Evolutionary conservation across 108 stramenopile genomes (phyloP), one percentile per base, ranked within the genome.

Genomic region (Stephanodiscus minutulus): DNA sequence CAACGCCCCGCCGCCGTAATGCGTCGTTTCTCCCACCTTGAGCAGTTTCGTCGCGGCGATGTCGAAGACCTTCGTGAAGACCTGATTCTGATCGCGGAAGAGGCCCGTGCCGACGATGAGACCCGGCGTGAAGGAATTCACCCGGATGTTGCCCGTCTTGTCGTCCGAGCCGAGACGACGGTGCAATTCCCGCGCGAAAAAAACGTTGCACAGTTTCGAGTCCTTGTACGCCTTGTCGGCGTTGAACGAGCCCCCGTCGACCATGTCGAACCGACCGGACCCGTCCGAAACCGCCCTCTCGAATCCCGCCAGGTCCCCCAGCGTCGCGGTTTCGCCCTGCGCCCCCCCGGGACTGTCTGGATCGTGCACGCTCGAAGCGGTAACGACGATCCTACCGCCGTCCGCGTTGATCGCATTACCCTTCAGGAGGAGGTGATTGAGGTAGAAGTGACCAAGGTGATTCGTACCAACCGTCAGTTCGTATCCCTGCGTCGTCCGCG

Each of bases 361-460:
- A 75, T 96, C 95, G 74, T 96, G 95, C 1, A 96, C 95, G 25
- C 85, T 69, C 18, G 86, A 87, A 8, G 92, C 91, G 13, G 95
- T 96, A 8, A 96, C 88, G 5, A 90, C 88, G 66, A 96, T 90
- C 44, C 82, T 64, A 11, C 83, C 89, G 33, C 53, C 61, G 1
- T 81, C 57, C 15, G 64, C 58, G 18, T 82, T 61, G 28, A 96
- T 77, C 37, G 63, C 44, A 21, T 96, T 74, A 22, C 62, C 54
- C 13, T 87, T 77, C 64, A 91, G 43, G 2, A 97, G 66, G 27
- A 94, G 72, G 49, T 88, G 73, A 49, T 96, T 95, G 56, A 98
- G 78, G 28, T 95, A 94, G 77, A 98, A 97, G 72, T 97, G 97
- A n/a, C 96, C 98, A 13, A 98, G 75, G 71, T 98, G 98, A 77